Conservation (phyloP, 2,329 filamentous ascomycete species). For the Piedraia hortae region DNA sequence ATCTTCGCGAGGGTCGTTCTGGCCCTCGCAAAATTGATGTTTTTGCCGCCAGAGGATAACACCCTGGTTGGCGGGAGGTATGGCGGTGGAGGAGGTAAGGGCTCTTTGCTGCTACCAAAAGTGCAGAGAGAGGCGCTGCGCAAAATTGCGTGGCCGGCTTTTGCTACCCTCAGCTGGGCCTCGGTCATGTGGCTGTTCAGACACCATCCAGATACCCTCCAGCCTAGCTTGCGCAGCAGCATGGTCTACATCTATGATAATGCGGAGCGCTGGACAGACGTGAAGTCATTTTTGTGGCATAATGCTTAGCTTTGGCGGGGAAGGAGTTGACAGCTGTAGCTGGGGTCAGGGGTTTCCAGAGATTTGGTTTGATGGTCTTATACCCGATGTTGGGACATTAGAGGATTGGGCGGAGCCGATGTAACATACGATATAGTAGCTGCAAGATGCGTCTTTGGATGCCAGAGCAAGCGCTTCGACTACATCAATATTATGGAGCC, state of each 20-base stretch:
- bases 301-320: constrained; percentile 26
- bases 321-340: too few relatives aligned
- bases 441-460: too few relatives aligned
- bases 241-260: constrained; percentile 94
- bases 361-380: too few relatives aligned
- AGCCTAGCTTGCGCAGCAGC: constrained; percentile 71
- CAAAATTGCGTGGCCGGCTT: constrained; percentile 67
- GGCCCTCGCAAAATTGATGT: constrained; percentile 54
- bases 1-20: constrained; percentile 80
- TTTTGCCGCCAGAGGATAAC: constrained; percentile 28
- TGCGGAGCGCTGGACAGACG: constrained; percentile 66
- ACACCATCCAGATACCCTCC: constrained; percentile 72
- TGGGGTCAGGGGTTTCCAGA: too few relatives aligned
- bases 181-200: constrained; percentile 87
- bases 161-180: constrained; percentile 76
- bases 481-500: too few relatives aligned
- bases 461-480: too few relatives aligned
- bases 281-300: constrained; percentile 63
- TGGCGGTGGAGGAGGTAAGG: constrained; percentile 16
- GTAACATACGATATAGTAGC: too few relatives aligned
- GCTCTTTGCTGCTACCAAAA: constrained; percentile 15
- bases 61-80: constrained; percentile 13
- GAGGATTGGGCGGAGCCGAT: too few relatives aligned
- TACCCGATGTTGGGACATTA: too few relatives aligned
- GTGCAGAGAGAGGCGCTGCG: constrained; percentile 14